Evolutionary conservation across 1,284 basidiomycete species (phyloP).

Genomic region (Coniferiporia weirii): DNA sequence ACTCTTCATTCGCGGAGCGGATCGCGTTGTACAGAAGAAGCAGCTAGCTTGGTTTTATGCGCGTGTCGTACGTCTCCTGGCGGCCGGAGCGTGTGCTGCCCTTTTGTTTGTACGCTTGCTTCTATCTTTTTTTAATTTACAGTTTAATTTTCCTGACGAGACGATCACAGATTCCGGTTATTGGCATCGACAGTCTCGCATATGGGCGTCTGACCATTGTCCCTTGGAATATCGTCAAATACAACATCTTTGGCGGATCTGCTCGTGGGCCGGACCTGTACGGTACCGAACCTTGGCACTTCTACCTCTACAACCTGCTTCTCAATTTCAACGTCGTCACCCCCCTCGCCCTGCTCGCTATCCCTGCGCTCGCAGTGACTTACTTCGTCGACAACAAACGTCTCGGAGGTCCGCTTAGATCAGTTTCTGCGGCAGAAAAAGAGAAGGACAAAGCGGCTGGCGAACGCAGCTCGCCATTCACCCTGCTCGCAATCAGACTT

Average conservation of each 20-base stretch:
- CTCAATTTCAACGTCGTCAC: slow-evolving; percentile 92
- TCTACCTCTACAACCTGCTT: slow-evolving; percentile 81
- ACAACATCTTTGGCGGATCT: slow-evolving; percentile 85
- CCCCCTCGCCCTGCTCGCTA: slow-evolving; percentile 72
- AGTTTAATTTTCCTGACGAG: background rate
- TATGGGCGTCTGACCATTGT: slow-evolving; percentile 80
- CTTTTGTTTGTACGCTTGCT: slow-evolving; percentile 60
- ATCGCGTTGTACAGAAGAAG: slow-evolving; percentile 53
- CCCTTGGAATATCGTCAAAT: slow-evolving; percentile 90
- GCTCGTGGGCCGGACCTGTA: slow-evolving; percentile 87
- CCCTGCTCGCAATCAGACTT: slow-evolving; percentile 70
- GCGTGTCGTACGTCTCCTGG: slow-evolving; percentile 59
- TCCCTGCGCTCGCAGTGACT: slow-evolving; percentile 80
- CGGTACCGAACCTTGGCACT: slow-evolving; percentile 84
- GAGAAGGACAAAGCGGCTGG: slow-evolving; percentile 14
- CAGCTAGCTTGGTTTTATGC: slow-evolving; percentile 51
- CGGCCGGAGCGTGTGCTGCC: slow-evolving; percentile 52
- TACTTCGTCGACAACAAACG: slow-evolving; percentile 73
- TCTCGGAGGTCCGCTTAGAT: slow-evolving; percentile 43
- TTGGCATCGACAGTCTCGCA: slow-evolving; percentile 79
- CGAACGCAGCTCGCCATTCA: slow-evolving; percentile 67
- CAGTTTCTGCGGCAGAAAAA: slow-evolving; percentile 13
- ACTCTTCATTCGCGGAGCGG: slow-evolving; percentile 72
- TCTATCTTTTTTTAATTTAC: background rate
- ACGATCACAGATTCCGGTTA: slow-evolving; percentile 67